Evolutionary conservation across 2,329 filamentous ascomycete species (phyloP).

Genomic region (Stachybotrys elegans): DNA sequence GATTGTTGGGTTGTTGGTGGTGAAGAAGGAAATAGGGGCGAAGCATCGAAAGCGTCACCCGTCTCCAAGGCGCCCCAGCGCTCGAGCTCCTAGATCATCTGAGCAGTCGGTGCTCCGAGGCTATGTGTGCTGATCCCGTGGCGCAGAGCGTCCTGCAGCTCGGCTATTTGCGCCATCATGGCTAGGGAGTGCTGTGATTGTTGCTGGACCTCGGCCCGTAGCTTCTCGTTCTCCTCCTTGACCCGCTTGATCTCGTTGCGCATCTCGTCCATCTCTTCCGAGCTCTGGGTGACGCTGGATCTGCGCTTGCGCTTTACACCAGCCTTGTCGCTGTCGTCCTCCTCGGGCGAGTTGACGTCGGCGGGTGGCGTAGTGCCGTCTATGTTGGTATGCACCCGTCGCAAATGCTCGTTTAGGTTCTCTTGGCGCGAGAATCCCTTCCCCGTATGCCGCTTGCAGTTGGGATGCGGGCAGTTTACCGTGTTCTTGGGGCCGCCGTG

Average conservation of each 20-base stretch:
- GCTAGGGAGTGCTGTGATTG: constrained; percentile 40
- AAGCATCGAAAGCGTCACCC: constrained; percentile 95
- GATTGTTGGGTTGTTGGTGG: no score
- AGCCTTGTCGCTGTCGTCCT: constrained; percentile 40
- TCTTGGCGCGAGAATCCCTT: constrained; percentile 91
- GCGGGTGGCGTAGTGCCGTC: constrained; percentile 30
- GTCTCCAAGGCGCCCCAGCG: constrained; percentile 68
- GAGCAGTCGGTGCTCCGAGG: constrained; percentile 32
- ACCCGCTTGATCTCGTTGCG: constrained; percentile 63
- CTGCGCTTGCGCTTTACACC: constrained; percentile 44
- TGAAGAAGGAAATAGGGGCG: no score
- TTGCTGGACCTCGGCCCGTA: constrained; percentile 44
- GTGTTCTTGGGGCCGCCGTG: constrained; percentile 84
- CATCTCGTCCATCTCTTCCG: constrained; percentile 48
- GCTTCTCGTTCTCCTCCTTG: constrained; percentile 58
- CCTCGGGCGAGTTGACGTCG: constrained; percentile 35
- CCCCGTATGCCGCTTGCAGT: constrained; percentile 84
- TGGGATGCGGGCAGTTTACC: constrained; percentile 76
- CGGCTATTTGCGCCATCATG: constrained; percentile 44
- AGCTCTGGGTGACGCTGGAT: constrained; percentile 19
- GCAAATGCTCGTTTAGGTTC: constrained; percentile 89
- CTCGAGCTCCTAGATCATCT: constrained; percentile 29
- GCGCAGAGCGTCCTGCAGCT: constrained; percentile 38
- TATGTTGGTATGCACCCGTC: constrained; percentile 70
- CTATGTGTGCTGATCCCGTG: constrained; percentile 25